Evolutionary conservation across 164 flowering plant genomes (phyloP).

Genomic region (Cinnamomum micranthum): DNA sequence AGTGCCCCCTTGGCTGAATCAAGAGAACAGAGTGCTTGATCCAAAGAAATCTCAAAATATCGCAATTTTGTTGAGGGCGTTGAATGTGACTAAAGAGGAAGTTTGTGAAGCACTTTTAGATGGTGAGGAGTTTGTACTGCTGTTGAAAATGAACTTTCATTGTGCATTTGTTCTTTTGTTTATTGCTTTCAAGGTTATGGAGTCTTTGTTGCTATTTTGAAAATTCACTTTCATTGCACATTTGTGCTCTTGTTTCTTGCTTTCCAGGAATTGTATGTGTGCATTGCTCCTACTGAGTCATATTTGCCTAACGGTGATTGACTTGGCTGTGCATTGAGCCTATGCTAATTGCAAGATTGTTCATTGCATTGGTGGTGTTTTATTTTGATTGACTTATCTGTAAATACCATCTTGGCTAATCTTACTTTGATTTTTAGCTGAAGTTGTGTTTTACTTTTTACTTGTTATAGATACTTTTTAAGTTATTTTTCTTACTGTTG

Average conservation of each 20-base stretch:
- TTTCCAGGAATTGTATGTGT: background rate
- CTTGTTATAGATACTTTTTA: too few species aligned
- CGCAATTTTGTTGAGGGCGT: slow-evolving; percentile 72
- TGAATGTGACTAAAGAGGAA: slow-evolving; percentile 84
- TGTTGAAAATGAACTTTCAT: background rate
- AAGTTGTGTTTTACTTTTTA: too few species aligned
- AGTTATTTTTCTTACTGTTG: too few species aligned
- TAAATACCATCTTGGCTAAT: too few species aligned
- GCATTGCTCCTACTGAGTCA: background rate
- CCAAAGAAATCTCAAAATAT: slow-evolving; percentile 89
- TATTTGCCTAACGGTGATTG: background rate
- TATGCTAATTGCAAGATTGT: background rate
- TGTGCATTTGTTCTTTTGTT: too few species aligned
- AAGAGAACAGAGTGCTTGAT: slow-evolving; percentile 75
- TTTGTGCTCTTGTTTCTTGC: background rate
- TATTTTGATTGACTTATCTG: too few species aligned
- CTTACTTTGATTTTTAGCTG: too few species aligned
- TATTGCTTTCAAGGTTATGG: too few species aligned
- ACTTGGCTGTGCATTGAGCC: background rate
- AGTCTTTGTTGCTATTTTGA: too few species aligned
- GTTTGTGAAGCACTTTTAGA: slow-evolving; percentile 83
- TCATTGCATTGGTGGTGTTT: too few species aligned
- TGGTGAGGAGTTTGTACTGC: slow-evolving; percentile 36
- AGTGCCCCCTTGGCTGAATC: slow-evolving; percentile 40
- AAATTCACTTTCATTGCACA: too few species aligned